These are phyloP conservation scores for Cladophialophora chaetospira DNA, from an alignment of 2,329 filamentous ascomycete genomes.

Conservation along the genomic window DNA sequence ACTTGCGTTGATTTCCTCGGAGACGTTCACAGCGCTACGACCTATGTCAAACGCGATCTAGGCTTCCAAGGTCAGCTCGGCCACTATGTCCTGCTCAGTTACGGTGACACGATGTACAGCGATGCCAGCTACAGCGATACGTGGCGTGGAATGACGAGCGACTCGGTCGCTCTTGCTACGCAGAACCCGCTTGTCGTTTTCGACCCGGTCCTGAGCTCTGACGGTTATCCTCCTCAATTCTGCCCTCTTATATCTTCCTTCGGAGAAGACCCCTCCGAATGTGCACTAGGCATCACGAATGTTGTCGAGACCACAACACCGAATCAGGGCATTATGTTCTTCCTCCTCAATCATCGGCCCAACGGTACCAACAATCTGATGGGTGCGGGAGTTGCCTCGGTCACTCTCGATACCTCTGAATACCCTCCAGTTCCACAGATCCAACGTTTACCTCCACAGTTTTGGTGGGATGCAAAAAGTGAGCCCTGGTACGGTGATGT, in stretches of 20 bases:
- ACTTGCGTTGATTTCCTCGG: constrained; percentile 29
- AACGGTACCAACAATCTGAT: constrained; percentile 31
- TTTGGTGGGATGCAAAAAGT: constrained; percentile 32
- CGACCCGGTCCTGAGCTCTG: constrained; percentile 27
- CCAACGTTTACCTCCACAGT: constrained; percentile 24
- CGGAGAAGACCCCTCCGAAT: constrained; percentile 28
- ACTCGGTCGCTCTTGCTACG: constrained; percentile 32
- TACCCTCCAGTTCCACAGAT: constrained; percentile 27
- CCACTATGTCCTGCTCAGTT: constrained; percentile 29
- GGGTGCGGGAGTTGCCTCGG: constrained; percentile 32
- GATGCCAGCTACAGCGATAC: constrained; percentile 30
- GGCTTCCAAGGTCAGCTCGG: constrained; percentile 34
- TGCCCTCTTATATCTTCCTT: constrained; percentile 25
- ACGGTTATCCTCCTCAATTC: constrained; percentile 33
- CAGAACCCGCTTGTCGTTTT: constrained; percentile 31
- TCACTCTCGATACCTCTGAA: constrained; percentile 24
- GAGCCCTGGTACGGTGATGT: constrained; percentile 36
- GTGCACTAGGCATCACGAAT: constrained; percentile 34
- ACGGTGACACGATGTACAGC: constrained; percentile 34
- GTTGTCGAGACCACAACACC: constrained; percentile 28
- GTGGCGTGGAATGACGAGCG: constrained; percentile 35
- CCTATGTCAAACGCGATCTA: constrained; percentile 33
- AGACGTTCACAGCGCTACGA: constrained; percentile 31
- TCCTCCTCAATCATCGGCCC: constrained; percentile 35
- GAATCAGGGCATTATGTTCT: constrained; percentile 31